Conservation (phyloP, 192 early-diverging fungal genomes). For the Linderina pennispora region DNA sequence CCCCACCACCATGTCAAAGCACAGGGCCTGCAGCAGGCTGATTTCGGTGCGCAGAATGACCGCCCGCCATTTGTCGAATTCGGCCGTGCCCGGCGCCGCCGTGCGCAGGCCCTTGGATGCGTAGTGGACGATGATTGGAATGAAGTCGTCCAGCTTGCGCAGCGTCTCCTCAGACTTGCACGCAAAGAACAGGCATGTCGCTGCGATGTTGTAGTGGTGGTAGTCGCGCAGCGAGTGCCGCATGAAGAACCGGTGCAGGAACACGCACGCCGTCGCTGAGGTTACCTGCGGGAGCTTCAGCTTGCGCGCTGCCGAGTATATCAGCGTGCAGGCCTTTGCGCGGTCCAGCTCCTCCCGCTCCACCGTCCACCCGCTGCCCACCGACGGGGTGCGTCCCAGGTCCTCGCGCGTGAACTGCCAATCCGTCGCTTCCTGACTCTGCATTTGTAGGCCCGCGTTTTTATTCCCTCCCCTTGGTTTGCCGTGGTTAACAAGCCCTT, state of each 20-base stretch:
- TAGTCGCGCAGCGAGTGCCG: conserved; percentile 39
- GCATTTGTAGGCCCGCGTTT: too few relatives aligned
- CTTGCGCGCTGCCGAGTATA: conserved; percentile 46
- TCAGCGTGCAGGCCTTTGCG: conserved; percentile 49
- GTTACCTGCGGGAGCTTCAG: conserved; percentile 47
- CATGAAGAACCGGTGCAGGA: conserved; percentile 44
- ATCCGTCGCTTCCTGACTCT: conserved; percentile 20
- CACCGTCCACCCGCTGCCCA: conserved; percentile 43
- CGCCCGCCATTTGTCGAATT: conserved; percentile 48
- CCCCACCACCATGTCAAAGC: conserved; percentile 42
- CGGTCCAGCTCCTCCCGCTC: conserved; percentile 53
- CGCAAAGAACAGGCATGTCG: conserved; percentile 56
- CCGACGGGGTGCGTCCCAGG: conserved; percentile 49
- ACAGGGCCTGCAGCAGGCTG: conserved; percentile 30
- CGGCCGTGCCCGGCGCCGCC: conserved; percentile 23
- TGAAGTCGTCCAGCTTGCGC: conserved; percentile 49
- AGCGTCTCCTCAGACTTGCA: conserved; percentile 56
- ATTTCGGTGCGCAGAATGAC: conserved; percentile 40
- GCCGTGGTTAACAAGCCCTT: too few relatives aligned
- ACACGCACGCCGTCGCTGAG: conserved; percentile 35
- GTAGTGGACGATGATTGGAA: conserved; percentile 47
- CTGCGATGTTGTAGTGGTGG: conserved; percentile 55
- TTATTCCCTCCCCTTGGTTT: too few relatives aligned
- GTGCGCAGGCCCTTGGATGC: conserved; percentile 49
- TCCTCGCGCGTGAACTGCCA: conserved; percentile 52